Conservation (phyloP, 345 rosid species). For the Excoecaria cochinchinensis region DNA sequence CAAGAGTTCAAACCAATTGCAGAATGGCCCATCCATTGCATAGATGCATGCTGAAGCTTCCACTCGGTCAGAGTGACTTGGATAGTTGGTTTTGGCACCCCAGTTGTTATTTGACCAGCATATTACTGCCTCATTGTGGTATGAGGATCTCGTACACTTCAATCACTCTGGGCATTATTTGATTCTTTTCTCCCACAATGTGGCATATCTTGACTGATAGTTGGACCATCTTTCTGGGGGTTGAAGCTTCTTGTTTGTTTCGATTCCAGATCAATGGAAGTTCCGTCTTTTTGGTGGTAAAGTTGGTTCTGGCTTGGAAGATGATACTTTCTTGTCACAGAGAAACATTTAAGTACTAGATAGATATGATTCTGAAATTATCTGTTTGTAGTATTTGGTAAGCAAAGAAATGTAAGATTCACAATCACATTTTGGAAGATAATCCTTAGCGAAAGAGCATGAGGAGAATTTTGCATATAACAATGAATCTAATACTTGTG, state of each 20-base stretch:
- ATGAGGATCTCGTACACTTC: not conserved
- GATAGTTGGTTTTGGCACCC: not conserved
- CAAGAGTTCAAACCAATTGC: constrained; percentile 50
- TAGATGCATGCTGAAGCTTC: constrained; percentile 16
- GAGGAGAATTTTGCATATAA: too few species aligned
- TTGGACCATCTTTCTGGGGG: not conserved
- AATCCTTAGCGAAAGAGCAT: not conserved
- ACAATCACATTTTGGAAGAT: not conserved
- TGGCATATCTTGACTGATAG: not conserved
- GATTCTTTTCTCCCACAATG: not conserved
- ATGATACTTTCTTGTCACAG: not conserved
- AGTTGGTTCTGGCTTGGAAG: not conserved
- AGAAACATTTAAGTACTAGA: not conserved
- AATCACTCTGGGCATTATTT: not conserved
- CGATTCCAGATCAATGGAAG: not conserved
- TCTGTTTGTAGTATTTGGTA: not conserved
- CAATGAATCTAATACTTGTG: too few species aligned
- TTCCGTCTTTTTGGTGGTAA: too few species aligned
- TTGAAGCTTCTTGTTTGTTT: not conserved
- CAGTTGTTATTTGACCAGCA: not conserved
- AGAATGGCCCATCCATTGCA: constrained; percentile 29
- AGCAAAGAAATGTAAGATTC: too few species aligned
- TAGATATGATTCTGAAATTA: not conserved
- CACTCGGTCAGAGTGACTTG: not conserved
- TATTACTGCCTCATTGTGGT: not conserved